phyloP scores from a whole-genome alignment of 176 grass and related monocot species.

The Oryza rufipogon region DNA sequence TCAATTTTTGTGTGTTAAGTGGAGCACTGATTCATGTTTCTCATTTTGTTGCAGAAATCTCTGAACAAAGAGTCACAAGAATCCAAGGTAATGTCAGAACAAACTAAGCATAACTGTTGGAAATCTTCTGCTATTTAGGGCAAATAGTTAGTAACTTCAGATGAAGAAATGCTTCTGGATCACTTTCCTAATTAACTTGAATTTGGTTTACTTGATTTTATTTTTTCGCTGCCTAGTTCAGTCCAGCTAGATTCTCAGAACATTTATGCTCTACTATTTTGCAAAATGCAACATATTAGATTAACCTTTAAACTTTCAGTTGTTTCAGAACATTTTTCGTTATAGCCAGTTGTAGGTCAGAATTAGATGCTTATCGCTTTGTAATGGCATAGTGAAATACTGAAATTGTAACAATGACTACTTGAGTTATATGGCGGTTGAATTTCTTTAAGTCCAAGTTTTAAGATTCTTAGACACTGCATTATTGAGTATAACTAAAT shows the following conservation, averaged over 20 bases:
- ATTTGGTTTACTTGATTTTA: not conserved
- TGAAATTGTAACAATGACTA: constrained; percentile 13
- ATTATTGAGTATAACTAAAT: not conserved
- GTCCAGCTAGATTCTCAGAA: not conserved
- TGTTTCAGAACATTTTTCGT: not conserved
- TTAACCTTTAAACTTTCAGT: not conserved
- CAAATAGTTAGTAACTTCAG: not conserved
- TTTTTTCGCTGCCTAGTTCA: not conserved
- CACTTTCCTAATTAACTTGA: not conserved
- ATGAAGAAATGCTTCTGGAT: not conserved
- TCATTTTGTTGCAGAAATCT: constrained; percentile 60
- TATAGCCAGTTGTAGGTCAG: not conserved
- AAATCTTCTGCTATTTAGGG: not conserved
- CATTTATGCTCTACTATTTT: constrained; percentile 6
- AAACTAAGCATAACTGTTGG: constrained; percentile 8
- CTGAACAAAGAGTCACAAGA: constrained; percentile 56
- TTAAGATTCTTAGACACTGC: constrained; percentile 3
- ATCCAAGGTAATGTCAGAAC: constrained; percentile 63
- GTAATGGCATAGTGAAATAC: not conserved
- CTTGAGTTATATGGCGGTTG: not conserved
- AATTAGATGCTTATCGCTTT: constrained; percentile 20
- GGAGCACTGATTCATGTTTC: constrained; percentile 22
- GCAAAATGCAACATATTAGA: constrained; percentile 9
- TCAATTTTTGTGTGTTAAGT: constrained; percentile 10
- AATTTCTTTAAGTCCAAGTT: not conserved